Evolutionary conservation across 2,329 filamentous ascomycete genomes (phyloP), one percentile per base, ranked within the genome.

Genomic region (Pezicula carpinea): DNA sequence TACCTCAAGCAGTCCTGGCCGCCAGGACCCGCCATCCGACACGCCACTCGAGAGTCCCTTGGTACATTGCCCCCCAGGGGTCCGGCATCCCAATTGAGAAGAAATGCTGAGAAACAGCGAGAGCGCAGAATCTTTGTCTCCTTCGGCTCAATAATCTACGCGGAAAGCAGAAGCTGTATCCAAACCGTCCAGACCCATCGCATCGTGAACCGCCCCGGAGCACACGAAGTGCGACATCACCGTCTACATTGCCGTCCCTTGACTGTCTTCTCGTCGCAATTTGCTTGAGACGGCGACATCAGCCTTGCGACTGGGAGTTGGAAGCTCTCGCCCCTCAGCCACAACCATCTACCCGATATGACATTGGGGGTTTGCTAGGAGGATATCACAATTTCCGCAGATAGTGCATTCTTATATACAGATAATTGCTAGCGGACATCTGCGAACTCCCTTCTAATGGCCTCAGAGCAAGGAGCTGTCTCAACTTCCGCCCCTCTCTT

Each of bases 401-500:
- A 40, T 26, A 40, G 18, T n/a, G 14, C 21, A 19, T 26, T 23
- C n/a, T 11, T 23, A 26, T 26, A 22, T 29, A 15, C 26, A 36
- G 35, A 44, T 32, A 21, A 38, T 33, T 45, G 19, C 33, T 17
- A n/a, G 23, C 38, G 40, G 6, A 32, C 19, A 38, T 13, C 26
- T 17, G 23, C 34, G 39, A 47, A 44, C 32, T 43, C 32, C 40
- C 35, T 40, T 48, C 53, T 53, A 53, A 64, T 64, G 61, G 60
- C 56, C 41, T 58, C 61, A 29, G 54, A 62, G 46, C 57, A 59
- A 55, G 52, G 48, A 23, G 41, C 51, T 42, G 52, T 55, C 19
- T 52, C 55, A 38, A 44, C 52, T 48, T 51, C 54, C 41, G 50
- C 51, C 49, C 51, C 59, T 42, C 39, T 47, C 21, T 53, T 60